Base-by-base conservation (phyloP, 108 stramenopile species). In the Bacterosira constricta region DNA sequence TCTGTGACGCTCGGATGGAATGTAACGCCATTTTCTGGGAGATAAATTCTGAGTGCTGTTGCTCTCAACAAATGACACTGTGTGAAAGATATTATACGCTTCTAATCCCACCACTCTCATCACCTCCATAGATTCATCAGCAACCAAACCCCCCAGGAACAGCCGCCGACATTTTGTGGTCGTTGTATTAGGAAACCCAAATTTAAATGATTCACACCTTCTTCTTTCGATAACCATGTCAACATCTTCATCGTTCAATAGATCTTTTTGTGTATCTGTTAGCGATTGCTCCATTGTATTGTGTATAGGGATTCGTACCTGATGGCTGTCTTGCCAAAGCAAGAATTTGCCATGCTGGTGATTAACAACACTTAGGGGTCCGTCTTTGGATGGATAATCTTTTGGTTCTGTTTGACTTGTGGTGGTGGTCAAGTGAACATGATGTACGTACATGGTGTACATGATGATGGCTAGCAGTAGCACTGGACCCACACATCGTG, bases 11-110 rank as follows among this genome's bases (percentile, higher is more conserved):
- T 42, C 32, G 0, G 21, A 30, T 8, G 18, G 10, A 2, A 37
- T 12, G 21, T 71, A 67, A 31, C 75, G 12, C 35, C 78, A 30
- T n/a, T 11, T 41, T 47, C 84, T 65, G 27, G 49, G 56, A 38
- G 60, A 37, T 34, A n/a, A 25, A 10, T 1, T 71, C 30, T 73
- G 71, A n/a, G 83, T 83, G 2, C 44, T 69, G 71, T 86, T 83
- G 66, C 62, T 57, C 68, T 86, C 86, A 0, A 86, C 73, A 32
- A 86, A 81, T 1, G 68, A 61, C 13, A 77, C 66, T 0, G 65
- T 64, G 39, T 82, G 56, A 41, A 75, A 84, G 4, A 81, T 45
- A 11, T 75, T 76, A 62, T 84, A 68, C 1, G 31, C 64, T 66
- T 86, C 86, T 1, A 63, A 46, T 49, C 83, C 83, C n/a, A 57